These are phyloP conservation scores for Trypanosoma vivax DNA, from an alignment of 208 protist genomes.

Conservation along the genomic window DNA sequence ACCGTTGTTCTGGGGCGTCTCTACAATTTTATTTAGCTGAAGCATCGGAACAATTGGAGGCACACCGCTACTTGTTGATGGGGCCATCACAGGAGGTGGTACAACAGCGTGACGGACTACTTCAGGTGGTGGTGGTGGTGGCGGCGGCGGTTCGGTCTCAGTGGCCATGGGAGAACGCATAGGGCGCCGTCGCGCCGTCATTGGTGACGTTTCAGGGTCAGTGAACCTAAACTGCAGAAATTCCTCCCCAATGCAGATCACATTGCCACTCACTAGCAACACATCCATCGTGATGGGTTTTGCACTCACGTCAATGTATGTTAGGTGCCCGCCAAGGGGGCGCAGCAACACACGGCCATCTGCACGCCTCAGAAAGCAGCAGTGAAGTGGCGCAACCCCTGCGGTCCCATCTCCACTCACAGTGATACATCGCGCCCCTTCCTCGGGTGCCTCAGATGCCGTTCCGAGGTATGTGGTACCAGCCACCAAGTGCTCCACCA, in stretches of 20 bases:
- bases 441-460: not conserved
- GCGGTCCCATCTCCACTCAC: slow-evolving; percentile 6
- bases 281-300: slow-evolving; percentile 14
- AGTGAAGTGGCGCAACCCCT: slow-evolving; percentile 18
- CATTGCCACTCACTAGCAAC: slow-evolving; percentile 43
- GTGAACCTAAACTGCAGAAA: slow-evolving; percentile 64
- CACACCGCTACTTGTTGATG: not conserved
- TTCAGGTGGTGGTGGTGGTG: not conserved
- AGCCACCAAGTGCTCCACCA: slow-evolving; percentile 42
- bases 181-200: slow-evolving; percentile 8
- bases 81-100: not conserved
- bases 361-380: slow-evolving; percentile 15
- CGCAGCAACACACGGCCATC: slow-evolving; percentile 19
- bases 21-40: slow-evolving; percentile 13
- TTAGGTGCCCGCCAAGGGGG: slow-evolving; percentile 15
- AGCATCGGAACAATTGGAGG: slow-evolving; percentile 13
- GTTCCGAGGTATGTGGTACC: slow-evolving; percentile 32
- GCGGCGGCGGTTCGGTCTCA: slow-evolving; percentile 6
- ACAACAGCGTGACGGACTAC: not conserved
- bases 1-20: slow-evolving; percentile 3
- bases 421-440: slow-evolving; percentile 9
- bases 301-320: slow-evolving; percentile 31
- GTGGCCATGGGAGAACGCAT: not conserved
- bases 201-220: slow-evolving; percentile 28
- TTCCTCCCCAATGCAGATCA: slow-evolving; percentile 44